Evolutionary conservation across 805 yeast species (phyloP).

Genomic region (Nakazawaea ernobii): DNA sequence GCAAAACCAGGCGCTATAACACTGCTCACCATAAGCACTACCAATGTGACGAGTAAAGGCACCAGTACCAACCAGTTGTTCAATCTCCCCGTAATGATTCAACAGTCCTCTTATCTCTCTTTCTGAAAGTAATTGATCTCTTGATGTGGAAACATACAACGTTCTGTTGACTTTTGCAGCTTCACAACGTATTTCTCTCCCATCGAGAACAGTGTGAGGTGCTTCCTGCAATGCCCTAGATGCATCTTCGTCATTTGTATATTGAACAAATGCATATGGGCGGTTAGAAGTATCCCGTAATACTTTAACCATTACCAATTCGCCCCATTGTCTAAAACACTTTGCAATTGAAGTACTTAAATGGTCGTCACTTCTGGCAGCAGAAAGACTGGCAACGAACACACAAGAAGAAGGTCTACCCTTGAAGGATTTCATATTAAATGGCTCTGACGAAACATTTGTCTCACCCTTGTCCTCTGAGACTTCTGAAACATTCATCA

Average conservation of each 20-base stretch:
- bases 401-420: slow-evolving; percentile 84
- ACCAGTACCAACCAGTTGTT: slow-evolving; percentile 46
- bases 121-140: slow-evolving; percentile 15
- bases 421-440: slow-evolving; percentile 12
- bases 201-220: slow-evolving; percentile 64
- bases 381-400: slow-evolving; percentile 81
- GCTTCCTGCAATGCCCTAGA: slow-evolving; percentile 60
- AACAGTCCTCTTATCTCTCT: slow-evolving; percentile 33
- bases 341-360: slow-evolving; percentile 61
- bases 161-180: slow-evolving; percentile 90
- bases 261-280: slow-evolving; percentile 93
- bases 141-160: slow-evolving; percentile 45
- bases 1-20: slow-evolving; percentile 56
- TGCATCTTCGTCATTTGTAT: slow-evolving; percentile 65
- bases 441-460: slow-evolving; percentile 16
- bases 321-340: slow-evolving; percentile 70
- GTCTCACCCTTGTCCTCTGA: slow-evolving; percentile 10
- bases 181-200: slow-evolving; percentile 79
- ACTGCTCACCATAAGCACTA: background rate
- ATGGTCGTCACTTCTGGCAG: slow-evolving; percentile 62
- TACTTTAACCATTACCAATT: slow-evolving; percentile 69
- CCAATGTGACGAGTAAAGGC: slow-evolving; percentile 4
- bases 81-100: slow-evolving; percentile 67
- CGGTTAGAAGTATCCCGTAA: slow-evolving; percentile 74
- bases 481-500: slow-evolving; percentile 2